These are phyloP conservation scores for Macrocybe gigantea DNA, from an alignment of 768 basidiomycete genomes.

Conservation along the genomic window DNA sequence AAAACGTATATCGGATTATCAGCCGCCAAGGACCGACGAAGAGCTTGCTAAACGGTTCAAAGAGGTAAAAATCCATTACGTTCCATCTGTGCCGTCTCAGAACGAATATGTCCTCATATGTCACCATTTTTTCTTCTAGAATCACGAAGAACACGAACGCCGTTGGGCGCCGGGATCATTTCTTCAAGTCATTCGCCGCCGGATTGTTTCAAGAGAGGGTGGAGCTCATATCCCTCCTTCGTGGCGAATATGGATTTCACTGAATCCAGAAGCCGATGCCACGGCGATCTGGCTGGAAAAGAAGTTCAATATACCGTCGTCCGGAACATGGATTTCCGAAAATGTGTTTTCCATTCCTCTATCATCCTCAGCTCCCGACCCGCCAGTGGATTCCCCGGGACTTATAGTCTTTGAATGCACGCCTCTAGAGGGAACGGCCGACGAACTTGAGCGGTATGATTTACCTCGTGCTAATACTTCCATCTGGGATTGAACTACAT, in stretches of 20 bases:
- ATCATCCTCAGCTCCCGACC: slow-evolving; percentile 13
- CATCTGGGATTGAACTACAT: slow-evolving; percentile 5
- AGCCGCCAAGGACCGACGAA: slow-evolving; percentile 54
- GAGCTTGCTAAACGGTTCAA: slow-evolving; percentile 60
- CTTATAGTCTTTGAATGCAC: slow-evolving; percentile 74
- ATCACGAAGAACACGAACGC: slow-evolving; percentile 62
- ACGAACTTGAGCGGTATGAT: slow-evolving; percentile 62
- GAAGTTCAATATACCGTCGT: slow-evolving; percentile 66
- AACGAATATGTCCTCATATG: slow-evolving; percentile 10
- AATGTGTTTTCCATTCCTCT: slow-evolving; percentile 57
- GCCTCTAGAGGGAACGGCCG: slow-evolving; percentile 52
- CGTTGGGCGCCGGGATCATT: slow-evolving; percentile 77
- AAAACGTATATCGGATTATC: slow-evolving; percentile 38
- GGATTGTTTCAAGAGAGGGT: slow-evolving; percentile 26
- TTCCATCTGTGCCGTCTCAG: slow-evolving; percentile 9
- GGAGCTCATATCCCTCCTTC: slow-evolving; percentile 26
- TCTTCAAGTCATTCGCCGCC: slow-evolving; percentile 38
- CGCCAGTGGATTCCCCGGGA: slow-evolving; percentile 45
- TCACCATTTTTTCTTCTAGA: slow-evolving; percentile 34
- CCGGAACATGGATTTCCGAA: slow-evolving; percentile 58
- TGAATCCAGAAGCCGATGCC: slow-evolving; percentile 65
- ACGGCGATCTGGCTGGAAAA: slow-evolving; percentile 78
- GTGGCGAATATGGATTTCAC: slow-evolving; percentile 72
- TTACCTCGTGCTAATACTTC: background rate
- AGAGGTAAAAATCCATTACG: slow-evolving; percentile 44